phyloP scores from a whole-genome alignment of 2,329 filamentous ascomycete species.

The Fusarium multiceps region DNA sequence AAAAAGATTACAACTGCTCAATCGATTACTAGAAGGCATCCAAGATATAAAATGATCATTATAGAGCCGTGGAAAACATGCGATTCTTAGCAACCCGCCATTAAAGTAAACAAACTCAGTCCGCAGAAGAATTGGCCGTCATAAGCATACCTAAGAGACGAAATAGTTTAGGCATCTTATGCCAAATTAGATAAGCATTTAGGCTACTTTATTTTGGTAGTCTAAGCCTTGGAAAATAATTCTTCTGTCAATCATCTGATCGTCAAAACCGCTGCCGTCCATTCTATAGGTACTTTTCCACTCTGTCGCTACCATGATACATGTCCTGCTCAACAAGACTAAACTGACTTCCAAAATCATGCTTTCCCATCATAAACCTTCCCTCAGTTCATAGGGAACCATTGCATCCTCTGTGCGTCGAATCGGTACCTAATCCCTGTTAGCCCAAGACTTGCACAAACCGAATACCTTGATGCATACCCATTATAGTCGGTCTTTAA shows the following conservation, averaged over 20 bases:
- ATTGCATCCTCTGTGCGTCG: slow-evolving; percentile 52
- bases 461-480: slow-evolving; percentile 52
- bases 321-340: not conserved
- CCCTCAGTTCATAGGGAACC: slow-evolving; percentile 37
- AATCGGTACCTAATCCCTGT: slow-evolving; percentile 54
- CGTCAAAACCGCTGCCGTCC: too few species aligned
- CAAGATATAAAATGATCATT: not conserved
- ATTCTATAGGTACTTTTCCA: too few species aligned
- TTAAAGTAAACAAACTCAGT: not conserved
- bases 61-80: not conserved
- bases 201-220: too few species aligned
- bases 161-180: too few species aligned
- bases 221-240: too few species aligned
- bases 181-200: too few species aligned
- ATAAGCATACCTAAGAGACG: too few species aligned
- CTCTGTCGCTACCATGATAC: not conserved
- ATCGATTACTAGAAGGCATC: not conserved
- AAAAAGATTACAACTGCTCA: not conserved
- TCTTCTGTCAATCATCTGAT: too few species aligned
- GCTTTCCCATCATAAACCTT: too few species aligned
- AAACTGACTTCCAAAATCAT: not conserved
- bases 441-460: slow-evolving; percentile 2
- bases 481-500: slow-evolving; percentile 62
- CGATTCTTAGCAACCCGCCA: not conserved
- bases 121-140: too few species aligned